A percentile compares a stretch with the other conserved stretches of the same genome.
phyloP scores from a whole-genome alignment of 2,329 filamentous ascomycete genomes.

The Leptographium radiaticola region DNA sequence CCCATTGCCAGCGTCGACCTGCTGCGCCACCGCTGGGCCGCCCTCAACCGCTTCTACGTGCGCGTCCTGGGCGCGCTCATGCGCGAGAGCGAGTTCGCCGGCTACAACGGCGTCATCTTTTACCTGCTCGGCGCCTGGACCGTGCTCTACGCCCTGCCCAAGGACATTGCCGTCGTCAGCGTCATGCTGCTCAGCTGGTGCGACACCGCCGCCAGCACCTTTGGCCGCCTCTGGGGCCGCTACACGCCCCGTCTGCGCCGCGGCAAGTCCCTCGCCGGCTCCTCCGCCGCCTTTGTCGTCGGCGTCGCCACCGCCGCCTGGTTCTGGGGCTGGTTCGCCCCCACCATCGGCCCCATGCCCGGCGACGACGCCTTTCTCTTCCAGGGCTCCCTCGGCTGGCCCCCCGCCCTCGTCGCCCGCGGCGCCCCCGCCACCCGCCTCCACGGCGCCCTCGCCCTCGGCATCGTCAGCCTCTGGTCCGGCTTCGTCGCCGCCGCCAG shows the following conservation, averaged over 20 bases:
- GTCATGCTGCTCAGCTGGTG: conserved; percentile 93
- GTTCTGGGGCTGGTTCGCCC: conserved; percentile 83
- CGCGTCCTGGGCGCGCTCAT: conserved; percentile 76
- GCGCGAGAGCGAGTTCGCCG: conserved; percentile 88
- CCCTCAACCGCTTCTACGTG: conserved; percentile 81
- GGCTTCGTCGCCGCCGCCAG: conserved; percentile 82
- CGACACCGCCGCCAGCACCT: conserved; percentile 90
- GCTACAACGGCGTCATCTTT: conserved; percentile 95
- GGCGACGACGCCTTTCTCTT: conserved; percentile 74
- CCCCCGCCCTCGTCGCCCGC: conserved; percentile 27
- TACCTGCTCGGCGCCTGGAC: conserved; percentile 86
- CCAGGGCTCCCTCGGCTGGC: conserved; percentile 61
- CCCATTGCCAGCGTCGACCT: conserved; percentile 76
- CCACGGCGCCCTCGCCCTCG: conserved; percentile 59
- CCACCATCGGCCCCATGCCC: conserved; percentile 49
- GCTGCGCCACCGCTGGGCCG: conserved; percentile 67
- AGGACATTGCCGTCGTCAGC: conserved; percentile 82
- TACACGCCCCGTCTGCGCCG: conserved; percentile 76
- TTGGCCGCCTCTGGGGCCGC: conserved; percentile 77
- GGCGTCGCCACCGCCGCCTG: conserved; percentile 71
- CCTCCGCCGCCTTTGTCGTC: conserved; percentile 66
- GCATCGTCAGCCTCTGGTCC: conserved; percentile 70
- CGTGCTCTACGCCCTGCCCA: conserved; percentile 77
- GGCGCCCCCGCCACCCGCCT: conserved; percentile 47
- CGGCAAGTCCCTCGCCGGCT: conserved; percentile 87